Evolutionary conservation across 176 grass and related monocot genomes (phyloP), one percentile per base, ranked within the genome.

Genomic region (Guadua angustifolia): DNA sequence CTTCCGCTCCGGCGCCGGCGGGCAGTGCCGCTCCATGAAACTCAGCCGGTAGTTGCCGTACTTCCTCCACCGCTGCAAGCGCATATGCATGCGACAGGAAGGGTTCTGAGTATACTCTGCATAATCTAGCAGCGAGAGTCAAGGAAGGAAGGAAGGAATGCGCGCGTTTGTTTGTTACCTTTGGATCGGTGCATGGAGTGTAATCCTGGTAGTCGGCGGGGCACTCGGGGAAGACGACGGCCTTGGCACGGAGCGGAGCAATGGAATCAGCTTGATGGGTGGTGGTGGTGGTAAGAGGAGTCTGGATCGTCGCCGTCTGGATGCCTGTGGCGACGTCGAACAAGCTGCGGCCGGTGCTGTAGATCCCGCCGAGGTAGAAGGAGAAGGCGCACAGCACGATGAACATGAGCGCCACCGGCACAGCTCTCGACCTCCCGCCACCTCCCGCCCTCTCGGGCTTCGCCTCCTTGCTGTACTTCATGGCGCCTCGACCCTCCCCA

Each of bases 21-120:
- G 95, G 70, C 92, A 98, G 82, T 98, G 95, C 0, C 95, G 91
- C 80, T 98, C 95, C 95, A 98, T 94, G 79, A 95, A 95, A 82
- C 83, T 93, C 56, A 98, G 90, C 18, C 95, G 92, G 88, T 98
- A 94, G 88, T 86, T 98, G 39, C 95, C 95, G 82, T 98, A 98
- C 72, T 79, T 73, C 24, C 89, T 78, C 95, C 92, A 98, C 11
- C 92, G 88, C 90, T 92, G 59, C 88, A 53, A 7, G 16, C 16
- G 7, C 50, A 52, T 52, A 52, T 17, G 15, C 50, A 18, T 18
- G 50, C 50, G 18, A 52, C 50, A 52, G 1, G 15, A 53, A 7
- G 17, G 4, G 0, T 50, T 17, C 15, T 19, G 18, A 19, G 6
- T 21, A 17, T 21, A 17, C 49, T 51, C 1, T 5, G 15, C 15